A percentile compares a stretch with the other conserved stretches of the same genome.
Conservation (phyloP, 805 yeast species). For the Teunomyces stri region DNA sequence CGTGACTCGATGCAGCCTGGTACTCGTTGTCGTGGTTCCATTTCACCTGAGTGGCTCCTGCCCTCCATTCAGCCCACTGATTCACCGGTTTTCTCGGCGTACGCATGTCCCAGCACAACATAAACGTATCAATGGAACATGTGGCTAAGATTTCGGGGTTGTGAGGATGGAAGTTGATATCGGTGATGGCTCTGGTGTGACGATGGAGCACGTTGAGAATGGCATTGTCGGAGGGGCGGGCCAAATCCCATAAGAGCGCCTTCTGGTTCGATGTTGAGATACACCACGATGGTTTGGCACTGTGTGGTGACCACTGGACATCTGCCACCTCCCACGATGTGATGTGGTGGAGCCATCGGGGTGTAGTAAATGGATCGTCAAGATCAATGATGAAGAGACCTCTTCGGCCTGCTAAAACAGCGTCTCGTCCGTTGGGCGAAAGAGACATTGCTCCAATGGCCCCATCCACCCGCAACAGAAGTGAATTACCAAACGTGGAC, state of each 20-base stretch:
- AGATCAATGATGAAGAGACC: constrained; percentile 90
- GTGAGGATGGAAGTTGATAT: constrained; percentile 85
- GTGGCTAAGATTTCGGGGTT: constrained; percentile 89
- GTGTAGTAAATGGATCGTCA: constrained; percentile 93
- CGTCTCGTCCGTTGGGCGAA: constrained; percentile 89
- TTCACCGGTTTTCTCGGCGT: constrained; percentile 70
- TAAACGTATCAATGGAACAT: constrained; percentile 86
- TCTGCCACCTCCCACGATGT: constrained; percentile 99
- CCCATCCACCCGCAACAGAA: constrained; percentile 84
- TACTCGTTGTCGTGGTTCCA: constrained; percentile 81
- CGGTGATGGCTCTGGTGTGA: constrained; percentile 92
- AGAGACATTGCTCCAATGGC: constrained; percentile 89
- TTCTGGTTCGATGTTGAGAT: constrained; percentile 93
- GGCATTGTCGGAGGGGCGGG: constrained; percentile 66
- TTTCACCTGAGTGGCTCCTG: constrained; percentile 92
- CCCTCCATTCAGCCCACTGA: constrained; percentile 90
- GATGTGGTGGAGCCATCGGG: constrained; percentile 87
- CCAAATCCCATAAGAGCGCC: constrained; percentile 91
- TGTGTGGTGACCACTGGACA: constrained; percentile 97
- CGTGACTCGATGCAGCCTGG: constrained; percentile 84
- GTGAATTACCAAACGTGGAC: constrained; percentile 73
- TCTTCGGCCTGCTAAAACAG: constrained; percentile 77
- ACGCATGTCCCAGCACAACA: constrained; percentile 88
- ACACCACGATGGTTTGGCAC: constrained; percentile 82
- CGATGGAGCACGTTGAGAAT: constrained; percentile 85